A percentile compares a stretch with the other conserved stretches of the same genome.
phyloP scores from a whole-genome alignment of 2,329 filamentous ascomycete genomes.

The Capronia americana region DNA sequence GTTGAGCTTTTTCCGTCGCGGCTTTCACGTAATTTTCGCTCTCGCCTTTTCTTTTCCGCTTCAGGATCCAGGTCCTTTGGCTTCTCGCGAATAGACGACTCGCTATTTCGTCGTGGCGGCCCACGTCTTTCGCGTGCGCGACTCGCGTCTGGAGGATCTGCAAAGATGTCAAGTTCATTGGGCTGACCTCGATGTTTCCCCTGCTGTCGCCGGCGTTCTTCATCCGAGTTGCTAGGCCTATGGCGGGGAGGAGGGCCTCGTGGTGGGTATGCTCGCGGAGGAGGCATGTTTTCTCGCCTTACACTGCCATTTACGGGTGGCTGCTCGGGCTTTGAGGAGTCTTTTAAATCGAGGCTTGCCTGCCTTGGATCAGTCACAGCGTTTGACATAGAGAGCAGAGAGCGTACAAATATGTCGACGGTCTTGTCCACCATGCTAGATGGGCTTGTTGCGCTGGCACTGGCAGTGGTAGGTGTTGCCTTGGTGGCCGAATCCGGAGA shows the following conservation, averaged over 20 bases:
- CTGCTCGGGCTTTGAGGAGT: constrained; percentile 39
- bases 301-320: constrained; percentile 29
- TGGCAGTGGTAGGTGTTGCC: constrained; percentile 2
- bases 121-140: constrained; percentile 52
- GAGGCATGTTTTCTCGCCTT: constrained; percentile 46
- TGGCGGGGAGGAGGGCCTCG: constrained; percentile 40
- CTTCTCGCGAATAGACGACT: constrained; percentile 65
- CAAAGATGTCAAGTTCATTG: constrained; percentile 56
- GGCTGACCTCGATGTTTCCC: constrained; percentile 47
- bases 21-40: constrained; percentile 48
- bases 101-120: constrained; percentile 66
- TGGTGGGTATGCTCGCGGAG: constrained; percentile 37
- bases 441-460: constrained; percentile 8
- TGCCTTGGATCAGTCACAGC: constrained; percentile 17
- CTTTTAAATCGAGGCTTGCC: constrained; percentile 29
- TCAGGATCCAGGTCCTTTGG: constrained; percentile 56
- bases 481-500: constrained; percentile 26
- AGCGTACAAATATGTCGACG: constrained; percentile 34
- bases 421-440: constrained; percentile 21
- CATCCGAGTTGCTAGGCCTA: constrained; percentile 45
- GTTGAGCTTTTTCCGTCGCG: constrained; percentile 51
- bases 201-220: constrained; percentile 40
- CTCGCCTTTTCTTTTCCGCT: constrained; percentile 58
- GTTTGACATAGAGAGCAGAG: not conserved
- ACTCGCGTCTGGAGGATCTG: constrained; percentile 50